Evolutionary conservation across 768 basidiomycete species (phyloP).

Genomic region (Phanerochaete sordida): DNA sequence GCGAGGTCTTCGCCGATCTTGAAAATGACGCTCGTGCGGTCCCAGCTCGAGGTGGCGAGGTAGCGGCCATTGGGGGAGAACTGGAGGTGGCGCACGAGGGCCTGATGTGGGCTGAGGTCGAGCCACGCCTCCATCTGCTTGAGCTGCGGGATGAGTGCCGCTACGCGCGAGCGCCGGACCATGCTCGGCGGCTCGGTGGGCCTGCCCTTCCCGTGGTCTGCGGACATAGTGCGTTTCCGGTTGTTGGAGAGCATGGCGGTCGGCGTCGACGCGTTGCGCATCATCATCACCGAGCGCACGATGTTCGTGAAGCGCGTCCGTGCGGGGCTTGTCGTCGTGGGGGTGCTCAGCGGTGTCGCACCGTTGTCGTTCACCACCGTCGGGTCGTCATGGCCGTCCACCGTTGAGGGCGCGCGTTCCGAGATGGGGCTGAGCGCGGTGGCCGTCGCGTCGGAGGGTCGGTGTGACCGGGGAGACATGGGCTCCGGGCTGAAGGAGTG

Average conservation of each 20-base stretch:
- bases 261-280: constrained; percentile 29
- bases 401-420: constrained; percentile 19
- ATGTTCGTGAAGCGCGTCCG: constrained; percentile 38
- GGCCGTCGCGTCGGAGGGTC: constrained; percentile 14
- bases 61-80: constrained; percentile 76
- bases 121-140: constrained; percentile 51
- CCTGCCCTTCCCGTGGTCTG: constrained; percentile 16
- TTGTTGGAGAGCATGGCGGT: constrained; percentile 17
- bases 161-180: constrained; percentile 49
- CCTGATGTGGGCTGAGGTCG: constrained; percentile 60
- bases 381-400: constrained; percentile 16
- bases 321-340: constrained; percentile 24
- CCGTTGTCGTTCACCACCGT: constrained; percentile 20
- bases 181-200: constrained; percentile 29
- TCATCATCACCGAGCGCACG: constrained; percentile 46
- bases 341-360: not conserved
- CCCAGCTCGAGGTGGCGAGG: constrained; percentile 76
- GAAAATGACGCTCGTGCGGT: constrained; percentile 65
- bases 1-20: constrained; percentile 45
- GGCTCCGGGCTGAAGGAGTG: constrained; percentile 19
- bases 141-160: constrained; percentile 53
- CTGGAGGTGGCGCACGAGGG: constrained; percentile 67
- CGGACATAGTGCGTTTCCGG: constrained; percentile 25
- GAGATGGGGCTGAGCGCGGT: constrained; percentile 18
- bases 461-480: constrained; percentile 12